Base-by-base conservation (phyloP, 768 basidiomycete species). In the Flagelloscypha sp. region DNA sequence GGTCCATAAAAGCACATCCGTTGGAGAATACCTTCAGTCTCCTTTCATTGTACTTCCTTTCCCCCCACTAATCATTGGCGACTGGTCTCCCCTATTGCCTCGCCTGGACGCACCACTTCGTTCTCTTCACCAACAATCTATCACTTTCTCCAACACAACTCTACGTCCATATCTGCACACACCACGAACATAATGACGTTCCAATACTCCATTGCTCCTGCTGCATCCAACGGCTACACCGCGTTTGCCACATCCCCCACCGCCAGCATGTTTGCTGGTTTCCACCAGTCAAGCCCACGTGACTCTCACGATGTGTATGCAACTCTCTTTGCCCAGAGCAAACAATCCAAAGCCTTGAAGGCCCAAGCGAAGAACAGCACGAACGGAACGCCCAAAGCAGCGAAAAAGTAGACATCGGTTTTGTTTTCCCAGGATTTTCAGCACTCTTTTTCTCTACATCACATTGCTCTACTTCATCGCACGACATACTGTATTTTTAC, bases 221-320 rank as follows among this genome's bases (percentile, higher is more conserved):
- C n/a, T n/a, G n/a, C n/a, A n/a, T n/a, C n/a, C n/a, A n/a, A n/a
- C n/a, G n/a, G n/a, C n/a, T n/a, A n/a, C n/a, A n/a, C n/a, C n/a
- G n/a, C n/a, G n/a, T n/a, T 51, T 7, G 59, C 68, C 5, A 62
- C 74, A 16, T 67, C 69, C 9, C 76, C 77, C 35, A 73, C 76
- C 37, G 70, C 75, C n/a, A n/a, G n/a, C n/a, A n/a, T n/a, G 9
- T 78, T 80, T 52, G 52, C 61, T 8, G 47, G 63, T 28, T 63
- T 79, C 36, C 70, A 76, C 51, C 72, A 72, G 54, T 67, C 74
- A 46, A n/a, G n/a, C n/a, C 78, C 78, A 24, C 74, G 78, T 35
- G 73, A 78, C 45, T 50, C 62, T 3, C 73, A 80, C 47, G 55
- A 57, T 43, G 74, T 76, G 71, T 78, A 74, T 56, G 62, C 75